Conservation (phyloP, 2,329 filamentous ascomycete species). For the Aspergillus glaucus region DNA sequence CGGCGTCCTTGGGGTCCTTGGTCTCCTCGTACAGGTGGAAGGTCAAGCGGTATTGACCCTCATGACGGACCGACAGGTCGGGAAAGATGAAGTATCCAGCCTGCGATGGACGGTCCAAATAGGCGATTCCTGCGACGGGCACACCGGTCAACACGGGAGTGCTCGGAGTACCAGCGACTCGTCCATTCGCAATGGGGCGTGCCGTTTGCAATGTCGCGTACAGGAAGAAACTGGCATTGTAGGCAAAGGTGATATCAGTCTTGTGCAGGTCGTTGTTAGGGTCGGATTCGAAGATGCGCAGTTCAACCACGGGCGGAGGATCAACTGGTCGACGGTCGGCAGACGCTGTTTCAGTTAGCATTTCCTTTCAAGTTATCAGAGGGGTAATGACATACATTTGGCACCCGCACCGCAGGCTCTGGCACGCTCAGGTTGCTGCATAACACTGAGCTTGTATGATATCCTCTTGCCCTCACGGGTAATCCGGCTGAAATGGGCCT, state of each 20-base stretch:
- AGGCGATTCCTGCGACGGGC: conserved; percentile 91
- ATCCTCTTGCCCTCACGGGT: conserved; percentile 72
- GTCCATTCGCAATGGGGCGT: conserved; percentile 73
- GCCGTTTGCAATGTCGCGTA: conserved; percentile 87
- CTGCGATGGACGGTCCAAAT: conserved; percentile 74
- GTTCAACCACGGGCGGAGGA: conserved; percentile 86
- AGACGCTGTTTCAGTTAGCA: conserved; percentile 50
- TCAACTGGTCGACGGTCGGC: conserved; percentile 89
- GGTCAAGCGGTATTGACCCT: conserved; percentile 83
- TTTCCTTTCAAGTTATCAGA: background rate
- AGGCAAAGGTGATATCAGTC: conserved; percentile 75
- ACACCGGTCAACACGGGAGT: conserved; percentile 86
- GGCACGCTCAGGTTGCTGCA: conserved; percentile 91
- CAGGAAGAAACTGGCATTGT: conserved; percentile 97
- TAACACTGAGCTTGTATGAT: conserved; percentile 74
- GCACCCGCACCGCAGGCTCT: conserved; percentile 91
- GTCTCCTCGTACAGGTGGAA: conserved; percentile 93
- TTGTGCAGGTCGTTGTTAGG: conserved; percentile 50
- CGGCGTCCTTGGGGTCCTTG: conserved; percentile 75
- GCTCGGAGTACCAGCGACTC: conserved; percentile 62
- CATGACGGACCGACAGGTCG: conserved; percentile 89
- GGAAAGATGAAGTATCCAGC: conserved; percentile 96
- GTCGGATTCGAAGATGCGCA: conserved; percentile 70
- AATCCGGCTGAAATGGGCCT: conserved; percentile 47
- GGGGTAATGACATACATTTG: conserved; percentile 62